phyloP scores from a whole-genome alignment of 2,329 filamentous ascomycete genomes.

The Neophaeococcomyces aloes region DNA sequence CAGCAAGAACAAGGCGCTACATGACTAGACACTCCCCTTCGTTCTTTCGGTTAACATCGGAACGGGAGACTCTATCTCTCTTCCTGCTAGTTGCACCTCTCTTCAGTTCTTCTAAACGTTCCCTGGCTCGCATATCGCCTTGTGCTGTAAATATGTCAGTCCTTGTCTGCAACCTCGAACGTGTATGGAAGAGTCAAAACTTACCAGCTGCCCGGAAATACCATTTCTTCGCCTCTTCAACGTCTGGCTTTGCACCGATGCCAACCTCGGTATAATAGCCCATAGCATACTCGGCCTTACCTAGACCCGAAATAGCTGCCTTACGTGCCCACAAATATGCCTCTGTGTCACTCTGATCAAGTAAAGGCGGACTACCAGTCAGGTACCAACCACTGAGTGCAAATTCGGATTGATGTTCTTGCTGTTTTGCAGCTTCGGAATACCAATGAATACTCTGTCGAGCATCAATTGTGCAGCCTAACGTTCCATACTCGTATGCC shows the following conservation, averaged over 20 bases:
- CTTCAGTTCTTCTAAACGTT: conserved; percentile 86
- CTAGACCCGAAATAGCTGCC: conserved; percentile 73
- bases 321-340: conserved; percentile 96
- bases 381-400: conserved; percentile 87
- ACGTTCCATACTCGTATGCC: conserved; percentile 77
- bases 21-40: conserved; percentile 82
- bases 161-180: neutral
- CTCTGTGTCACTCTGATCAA: conserved; percentile 88
- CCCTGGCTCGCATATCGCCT: conserved; percentile 85
- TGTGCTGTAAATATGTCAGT: conserved; percentile 52
- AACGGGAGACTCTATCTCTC: conserved; percentile 69
- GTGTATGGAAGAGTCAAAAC: conserved; percentile 30
- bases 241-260: conserved; percentile 72
- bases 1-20: too few species aligned
- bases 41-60: conserved; percentile 69
- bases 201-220: conserved; percentile 94
- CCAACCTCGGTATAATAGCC: conserved; percentile 95
- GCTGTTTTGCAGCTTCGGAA: conserved; percentile 77
- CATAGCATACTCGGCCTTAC: conserved; percentile 97
- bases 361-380: conserved; percentile 75
- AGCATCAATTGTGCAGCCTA: conserved; percentile 74
- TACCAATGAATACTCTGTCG: conserved; percentile 89
- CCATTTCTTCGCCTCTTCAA: conserved; percentile 96
- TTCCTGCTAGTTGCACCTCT: conserved; percentile 61
- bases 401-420: conserved; percentile 86